Evolutionary conservation across 2,329 filamentous ascomycete species (phyloP), one percentile per base, ranked within the genome.

Genomic region (Botrytis porri): DNA sequence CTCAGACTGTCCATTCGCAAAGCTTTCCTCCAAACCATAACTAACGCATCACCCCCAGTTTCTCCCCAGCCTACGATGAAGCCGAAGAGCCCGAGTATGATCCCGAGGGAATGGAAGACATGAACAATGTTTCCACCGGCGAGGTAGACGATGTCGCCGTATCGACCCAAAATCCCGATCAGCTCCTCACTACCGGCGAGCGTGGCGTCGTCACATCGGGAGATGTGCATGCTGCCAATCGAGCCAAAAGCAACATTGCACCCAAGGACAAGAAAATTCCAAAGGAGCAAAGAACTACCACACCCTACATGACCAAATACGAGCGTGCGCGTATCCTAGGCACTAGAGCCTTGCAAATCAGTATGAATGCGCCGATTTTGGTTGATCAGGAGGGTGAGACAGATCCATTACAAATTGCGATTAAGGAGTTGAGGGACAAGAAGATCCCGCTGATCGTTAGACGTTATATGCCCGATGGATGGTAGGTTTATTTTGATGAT

Each of bases 291-390:
- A 90, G 96, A 79, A 92, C 89, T 37, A 99, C 96, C 14, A 99
- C 96, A 41, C 96, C 95, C 3, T 99, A 98, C 85, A 97, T 99
- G 95, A 99, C 96, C 77, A 99, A 99, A 85, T 99, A 99, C 84
- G 96, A 99, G 87, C 89, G 91, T 79, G 96, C 96, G 76, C 90
- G 96, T 81, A 95, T 99, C 74, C 85, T 99, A 76, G 96, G 96
- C 65, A 98, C 96, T 59, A 88, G 96, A 77, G 96, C 96, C 59
- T 84, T 98, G 81, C 96, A 99, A 84, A 98, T 99, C 81, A 98
- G 96, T 85, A 97, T 98, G 91, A 98, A 98, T 83, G 96, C 96
- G 74, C 96, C 96, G 4, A 95, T 98, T 43, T 88, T 99, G 63
- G 96, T 99, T 70, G 96, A 99, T 81, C 88, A 98, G 48, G 96